Evolutionary conservation across 1,139 yeast species (phyloP), one percentile per base, ranked within the genome.

Genomic region (Yamadazyma friedrichii): DNA sequence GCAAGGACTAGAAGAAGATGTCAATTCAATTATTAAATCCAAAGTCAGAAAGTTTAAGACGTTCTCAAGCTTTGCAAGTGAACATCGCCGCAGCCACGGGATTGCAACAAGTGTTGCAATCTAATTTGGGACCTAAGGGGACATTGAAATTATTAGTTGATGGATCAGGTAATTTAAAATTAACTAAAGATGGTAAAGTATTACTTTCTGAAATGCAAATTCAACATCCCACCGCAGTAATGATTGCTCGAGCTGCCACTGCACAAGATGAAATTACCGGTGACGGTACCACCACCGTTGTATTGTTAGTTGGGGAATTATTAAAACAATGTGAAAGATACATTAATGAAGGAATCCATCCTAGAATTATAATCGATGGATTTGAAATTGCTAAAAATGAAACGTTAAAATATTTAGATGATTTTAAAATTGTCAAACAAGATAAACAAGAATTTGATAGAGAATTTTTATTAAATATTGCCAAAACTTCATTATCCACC

Each of bases 241-340:
- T 94, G 95, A 93, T 93, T 70, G 95, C 98, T 3, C 77, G 98
- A 50, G 98, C 98, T 9, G 99, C 99, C 41, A 83, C 96, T 37
- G 97, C 98, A 0, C 99, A 93, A 66, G 99, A 93, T 64, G 98
- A 93, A 62, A 89, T 94, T 60, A 88, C 98, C 11, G 99, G 99
- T 40, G 99, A 93, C 62, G 99, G 99, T 50, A 94, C 99, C 43
- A 93, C 98, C n/a, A 86, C 96, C 1, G 98, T 93, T 43, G 93
- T 93, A 41, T 74, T 95, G 50, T 76, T 91, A 43, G 98, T 93
- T 33, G 99, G 99, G 41, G 98, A 94, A 61, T 72, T 93, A 45
- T 76, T 93, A 59, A 88, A 87, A 62, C 98, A 93, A 66, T 97
- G 98, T 26, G 95, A 93, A 59, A 77, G 98, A 55, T 91, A 80